Base-by-base conservation (phyloP, 148 eudicot genomes). In the Cornus kousa region DNA sequence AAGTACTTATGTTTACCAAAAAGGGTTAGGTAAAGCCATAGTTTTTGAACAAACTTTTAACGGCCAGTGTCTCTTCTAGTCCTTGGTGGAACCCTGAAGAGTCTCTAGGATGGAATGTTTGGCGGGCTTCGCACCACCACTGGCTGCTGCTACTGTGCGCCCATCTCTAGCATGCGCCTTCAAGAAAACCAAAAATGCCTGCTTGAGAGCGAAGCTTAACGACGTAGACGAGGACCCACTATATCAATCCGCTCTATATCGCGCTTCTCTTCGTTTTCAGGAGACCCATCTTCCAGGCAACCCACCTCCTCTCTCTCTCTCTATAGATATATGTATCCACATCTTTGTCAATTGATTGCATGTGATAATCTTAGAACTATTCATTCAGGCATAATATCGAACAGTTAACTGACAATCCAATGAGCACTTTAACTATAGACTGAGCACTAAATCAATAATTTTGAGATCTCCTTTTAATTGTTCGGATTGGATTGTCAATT, bases 221-320 rank as follows among this genome's bases (percentile, higher is more conserved):
- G 72, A 72, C 75, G 74, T 82, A 11, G 80, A 69, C 7, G 82
- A 83, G n/a, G 89, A 89, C 86, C 82, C 87, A n/a, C 82, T 85
- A 8, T 75, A 87, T 76, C 78, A 74, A 77, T 48, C 88, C 32
- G 90, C 95, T 72, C 55, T 89, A 33, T 62, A 80, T 43, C 88
- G 85, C 5, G 93, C 94, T 78, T 82, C 91, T 43, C 90, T 91
- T 82, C 97, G 98, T 79, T 90, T 82, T 75, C 89, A 86, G 72
- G 95, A 94, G 83, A 85, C 94, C 67, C 83, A 68, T 78, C 87
- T 89, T 71, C 87, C 95, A 87, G 93, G 98, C 76, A 84, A 37
- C 35, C 8, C 67, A 24, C 71, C 19, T 68, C 32, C 48, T 81
- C 37, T 39, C 37, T 71, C 20, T 31, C 70, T 70, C 31, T 83